phyloP scores from a whole-genome alignment of 345 rosid species.

The Syzygium aromaticum region DNA sequence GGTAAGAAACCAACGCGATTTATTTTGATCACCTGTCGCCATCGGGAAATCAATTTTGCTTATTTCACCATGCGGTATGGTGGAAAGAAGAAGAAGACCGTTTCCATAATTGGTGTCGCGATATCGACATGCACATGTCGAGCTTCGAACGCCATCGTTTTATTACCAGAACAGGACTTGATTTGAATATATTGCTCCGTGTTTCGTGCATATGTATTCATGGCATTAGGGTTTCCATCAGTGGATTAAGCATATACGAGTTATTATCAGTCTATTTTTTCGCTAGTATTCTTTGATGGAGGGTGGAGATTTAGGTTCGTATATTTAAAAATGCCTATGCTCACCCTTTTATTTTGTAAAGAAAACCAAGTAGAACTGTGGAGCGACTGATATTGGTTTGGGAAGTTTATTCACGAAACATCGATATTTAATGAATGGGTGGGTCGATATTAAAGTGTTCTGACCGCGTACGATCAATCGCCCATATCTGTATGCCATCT shows the following conservation, averaged over 20 bases:
- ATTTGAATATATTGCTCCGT: not conserved
- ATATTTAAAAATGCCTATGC: not conserved
- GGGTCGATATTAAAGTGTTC: not conserved
- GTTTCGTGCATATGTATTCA: not conserved
- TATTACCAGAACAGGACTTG: not conserved
- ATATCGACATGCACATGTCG: not conserved
- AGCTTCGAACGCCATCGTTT: not conserved
- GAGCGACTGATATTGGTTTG: not conserved
- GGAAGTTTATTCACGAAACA: not conserved
- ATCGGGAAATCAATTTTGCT: not conserved
- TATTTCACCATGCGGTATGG: not conserved
- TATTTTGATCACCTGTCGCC: not conserved
- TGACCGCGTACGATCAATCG: not conserved
- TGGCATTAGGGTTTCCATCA: not conserved
- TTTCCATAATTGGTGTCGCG: not conserved
- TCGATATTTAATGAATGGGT: not conserved
- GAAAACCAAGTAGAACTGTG: not conserved
- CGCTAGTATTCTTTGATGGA: not conserved
- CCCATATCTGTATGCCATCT: not conserved
- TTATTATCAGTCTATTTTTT: not conserved
- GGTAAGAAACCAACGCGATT: constrained; percentile 22
- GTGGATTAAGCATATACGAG: not conserved
- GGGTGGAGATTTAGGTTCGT: not conserved
- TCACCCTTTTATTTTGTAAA: not conserved
- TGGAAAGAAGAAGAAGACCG: no score